phyloP scores from a whole-genome alignment of 139 green algal genomes.

The Auxenochlorella protothecoides region DNA sequence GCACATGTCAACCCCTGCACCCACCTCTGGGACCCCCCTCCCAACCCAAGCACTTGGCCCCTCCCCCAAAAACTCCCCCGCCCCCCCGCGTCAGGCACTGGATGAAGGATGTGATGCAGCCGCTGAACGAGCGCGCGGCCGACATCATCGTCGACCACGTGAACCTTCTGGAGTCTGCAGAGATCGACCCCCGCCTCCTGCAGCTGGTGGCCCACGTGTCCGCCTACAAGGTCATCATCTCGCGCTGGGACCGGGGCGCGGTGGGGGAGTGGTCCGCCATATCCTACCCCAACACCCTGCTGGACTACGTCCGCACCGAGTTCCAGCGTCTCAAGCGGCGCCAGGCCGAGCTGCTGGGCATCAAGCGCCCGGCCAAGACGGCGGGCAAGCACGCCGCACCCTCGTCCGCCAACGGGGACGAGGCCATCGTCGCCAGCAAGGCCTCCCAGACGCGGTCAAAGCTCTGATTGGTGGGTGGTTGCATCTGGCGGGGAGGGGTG shows the following conservation, averaged over 20 bases:
- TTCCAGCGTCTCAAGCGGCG: constrained; percentile 51
- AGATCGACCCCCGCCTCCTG: constrained; percentile 60
- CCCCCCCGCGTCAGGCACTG: constrained; percentile 39
- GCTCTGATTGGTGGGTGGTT: too few species aligned
- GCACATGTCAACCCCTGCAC: too few species aligned
- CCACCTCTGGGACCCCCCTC: too few species aligned
- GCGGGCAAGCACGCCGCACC: too few species aligned
- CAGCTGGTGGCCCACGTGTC: constrained; percentile 73
- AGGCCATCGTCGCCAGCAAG: too few species aligned
- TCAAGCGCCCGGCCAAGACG: not conserved
- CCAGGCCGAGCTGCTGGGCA: constrained; percentile 53
- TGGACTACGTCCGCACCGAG: constrained; percentile 30
- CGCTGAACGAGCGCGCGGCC: constrained; percentile 68
- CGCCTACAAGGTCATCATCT: constrained; percentile 55
- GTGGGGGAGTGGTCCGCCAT: constrained; percentile 43
- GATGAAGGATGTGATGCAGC: constrained; percentile 76
- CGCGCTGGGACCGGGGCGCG: constrained; percentile 34
- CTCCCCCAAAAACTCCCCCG: not conserved
- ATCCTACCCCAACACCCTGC: constrained; percentile 60
- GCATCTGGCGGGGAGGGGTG: too few species aligned
- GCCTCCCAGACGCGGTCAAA: too few species aligned
- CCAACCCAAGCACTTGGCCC: not conserved
- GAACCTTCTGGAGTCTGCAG: constrained; percentile 52
- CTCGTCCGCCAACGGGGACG: too few species aligned
- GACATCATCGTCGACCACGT: constrained; percentile 40